Conservation (phyloP, 192 early-diverging fungal species). For the Entophlyctis luteolus region DNA sequence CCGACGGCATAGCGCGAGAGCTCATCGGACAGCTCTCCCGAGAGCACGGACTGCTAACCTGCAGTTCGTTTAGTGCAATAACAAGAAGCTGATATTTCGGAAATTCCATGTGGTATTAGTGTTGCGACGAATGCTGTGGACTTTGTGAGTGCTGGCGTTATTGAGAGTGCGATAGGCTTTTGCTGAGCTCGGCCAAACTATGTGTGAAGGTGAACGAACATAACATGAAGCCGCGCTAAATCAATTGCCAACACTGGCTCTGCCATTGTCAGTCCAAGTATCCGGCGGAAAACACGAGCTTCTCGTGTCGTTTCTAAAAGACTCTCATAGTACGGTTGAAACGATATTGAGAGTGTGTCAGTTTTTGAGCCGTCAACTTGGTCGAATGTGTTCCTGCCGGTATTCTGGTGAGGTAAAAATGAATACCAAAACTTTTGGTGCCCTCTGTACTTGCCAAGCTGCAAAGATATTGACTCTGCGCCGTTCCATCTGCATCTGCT, state of each 20-base stretch:
- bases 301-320: conserved; percentile 81
- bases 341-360: conserved; percentile 79
- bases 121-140: conserved; percentile 62
- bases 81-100: conserved; percentile 65
- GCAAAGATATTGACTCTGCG: conserved; percentile 57
- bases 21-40: conserved; percentile 86
- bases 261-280: too few species aligned
- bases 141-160: conserved; percentile 59
- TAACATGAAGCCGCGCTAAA: conserved; percentile 61
- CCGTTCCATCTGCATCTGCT: conserved; percentile 68
- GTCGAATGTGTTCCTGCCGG: conserved; percentile 65
- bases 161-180: conserved; percentile 64
- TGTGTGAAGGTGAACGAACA: conserved; percentile 76
- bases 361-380: conserved; percentile 78
- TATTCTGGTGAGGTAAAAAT: conserved; percentile 84
- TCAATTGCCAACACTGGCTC: too few species aligned
- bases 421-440: conserved; percentile 77
- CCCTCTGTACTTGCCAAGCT: conserved; percentile 65
- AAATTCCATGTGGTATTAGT: conserved; percentile 14
- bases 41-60: conserved; percentile 67
- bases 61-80: conserved; percentile 75
- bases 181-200: conserved; percentile 39
- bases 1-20: conserved; percentile 94
- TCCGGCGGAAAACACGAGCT: conserved; percentile 82
- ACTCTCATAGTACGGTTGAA: conserved; percentile 57